Percentiles rank a stretch among this genome's conserved stretches.
Conservation (phyloP, 2,329 filamentous ascomycete genomes). For the Trichoderma endophyticum region DNA sequence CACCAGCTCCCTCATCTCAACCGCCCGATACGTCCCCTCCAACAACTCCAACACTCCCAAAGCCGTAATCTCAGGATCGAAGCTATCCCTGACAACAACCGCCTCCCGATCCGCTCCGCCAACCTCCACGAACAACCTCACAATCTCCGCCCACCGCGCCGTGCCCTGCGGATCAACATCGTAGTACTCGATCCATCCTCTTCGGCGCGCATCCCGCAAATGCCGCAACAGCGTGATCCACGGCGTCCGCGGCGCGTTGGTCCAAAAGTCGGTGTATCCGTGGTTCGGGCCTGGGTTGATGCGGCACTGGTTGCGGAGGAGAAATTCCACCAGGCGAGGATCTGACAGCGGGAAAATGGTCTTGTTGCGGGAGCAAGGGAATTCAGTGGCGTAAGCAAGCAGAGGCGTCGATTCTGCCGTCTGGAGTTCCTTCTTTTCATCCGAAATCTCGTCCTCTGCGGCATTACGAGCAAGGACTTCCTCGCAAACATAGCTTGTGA, state of each 20-base stretch:
- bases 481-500: slow-evolving; percentile 28
- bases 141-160: slow-evolving; percentile 30
- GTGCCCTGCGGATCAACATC: slow-evolving; percentile 29
- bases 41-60: slow-evolving; percentile 29
- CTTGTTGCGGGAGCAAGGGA: slow-evolving; percentile 33
- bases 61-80: slow-evolving; percentile 31
- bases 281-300: slow-evolving; percentile 24
- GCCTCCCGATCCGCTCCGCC: slow-evolving; percentile 29
- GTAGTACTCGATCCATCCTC: slow-evolving; percentile 32
- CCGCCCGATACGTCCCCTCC: slow-evolving; percentile 26
- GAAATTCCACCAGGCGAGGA: slow-evolving; percentile 27
- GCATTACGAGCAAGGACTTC: slow-evolving; percentile 21
- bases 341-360: slow-evolving; percentile 35
- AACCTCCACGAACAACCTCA: slow-evolving; percentile 27
- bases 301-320: slow-evolving; percentile 23
- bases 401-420: slow-evolving; percentile 28
- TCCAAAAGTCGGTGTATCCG: slow-evolving; percentile 26
- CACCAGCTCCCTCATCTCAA: slow-evolving; percentile 22
- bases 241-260: slow-evolving; percentile 24
- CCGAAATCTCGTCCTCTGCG: background rate
- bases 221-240: slow-evolving; percentile 33
- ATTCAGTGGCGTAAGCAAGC: slow-evolving; percentile 33
- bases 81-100: slow-evolving; percentile 27
- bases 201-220: slow-evolving; percentile 30
- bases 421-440: background rate